Percentiles rank a stretch among this genome's conserved stretches.
Evolutionary conservation across 2,329 filamentous ascomycete genomes (phyloP).

Genomic region (Cordyceps cicadae): DNA sequence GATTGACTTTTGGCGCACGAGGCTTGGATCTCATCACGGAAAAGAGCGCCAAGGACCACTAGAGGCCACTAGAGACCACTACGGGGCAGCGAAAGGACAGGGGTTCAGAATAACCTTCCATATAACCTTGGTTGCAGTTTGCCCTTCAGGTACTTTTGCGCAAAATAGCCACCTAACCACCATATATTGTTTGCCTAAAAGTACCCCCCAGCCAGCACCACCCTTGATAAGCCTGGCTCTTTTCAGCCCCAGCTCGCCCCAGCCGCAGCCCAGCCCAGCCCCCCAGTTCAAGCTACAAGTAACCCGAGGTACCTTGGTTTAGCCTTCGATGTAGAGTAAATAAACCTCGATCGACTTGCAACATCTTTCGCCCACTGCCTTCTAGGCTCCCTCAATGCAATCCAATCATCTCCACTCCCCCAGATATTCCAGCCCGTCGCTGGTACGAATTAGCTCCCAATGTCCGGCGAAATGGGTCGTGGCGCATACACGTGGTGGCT

Average conservation of each 20-base stretch:
- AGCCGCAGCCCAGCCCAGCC: neutral
- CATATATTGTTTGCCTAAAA: neutral
- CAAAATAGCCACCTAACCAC: neutral
- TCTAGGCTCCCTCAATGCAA: neutral
- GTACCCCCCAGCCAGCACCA: neutral
- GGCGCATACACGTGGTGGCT: slow-evolving; percentile 7
- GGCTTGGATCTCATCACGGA: neutral
- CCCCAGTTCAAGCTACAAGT: neutral
- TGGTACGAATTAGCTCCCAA: neutral
- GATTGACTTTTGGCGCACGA: neutral
- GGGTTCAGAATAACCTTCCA: slow-evolving; percentile 8
- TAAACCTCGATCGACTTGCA: no score
- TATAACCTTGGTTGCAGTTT: neutral
- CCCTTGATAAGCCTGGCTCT: neutral
- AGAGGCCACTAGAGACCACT: neutral
- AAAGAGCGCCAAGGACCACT: neutral
- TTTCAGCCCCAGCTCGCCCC: neutral
- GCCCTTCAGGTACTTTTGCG: neutral
- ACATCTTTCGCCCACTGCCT: no score
- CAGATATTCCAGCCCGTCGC: neutral
- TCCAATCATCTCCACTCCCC: slow-evolving; percentile 2
- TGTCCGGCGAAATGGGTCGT: neutral
- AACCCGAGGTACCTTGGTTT: no score
- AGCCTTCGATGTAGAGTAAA: no score
- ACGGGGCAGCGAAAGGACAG: neutral